Base-by-base conservation (phyloP, 371 early-diverging fungal species). In the Apophysomyces trapeziformis region DNA sequence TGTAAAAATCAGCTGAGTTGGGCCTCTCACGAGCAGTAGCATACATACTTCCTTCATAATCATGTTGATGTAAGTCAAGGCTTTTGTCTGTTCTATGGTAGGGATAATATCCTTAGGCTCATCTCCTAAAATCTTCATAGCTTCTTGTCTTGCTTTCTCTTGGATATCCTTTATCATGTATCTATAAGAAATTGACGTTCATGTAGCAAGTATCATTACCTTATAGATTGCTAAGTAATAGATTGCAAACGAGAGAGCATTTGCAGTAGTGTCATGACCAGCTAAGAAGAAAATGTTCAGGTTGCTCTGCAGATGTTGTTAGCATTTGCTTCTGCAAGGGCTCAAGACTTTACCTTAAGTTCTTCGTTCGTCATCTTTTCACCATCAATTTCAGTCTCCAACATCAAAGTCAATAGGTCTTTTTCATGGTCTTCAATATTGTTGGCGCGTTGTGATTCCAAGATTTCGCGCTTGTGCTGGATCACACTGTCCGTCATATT, bases 251-350 rank as follows among this genome's bases (percentile, higher is more conserved):
- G 67, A 38, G 0, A 72, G n/a, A 0, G 71, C 44, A 56, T 56
- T 68, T 2, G 68, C 66, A 1, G 76, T 70, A 63, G 61, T 70
- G 68, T n/a, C 65, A 26, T 57, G 21, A 67, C 63, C 77, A 47
- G 75, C 69, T 4, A 76, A 58, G 54, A 75, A 75, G 38, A 79
- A 75, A 2, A 68, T 45, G 18, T 38, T 39, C 0, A 74, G 11
- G 41, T 72, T 72, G 39, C 59, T 62, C 71, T 71, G 41, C n/a
- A 50, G 21, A 18, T 9, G 2, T 26, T 26, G 32, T 26, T 26
- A 26, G 3, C 3, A 26, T 26, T 2, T 26, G 32, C 32, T 26
- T 26, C 32, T 26, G 32, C 32, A 26, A 26, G 32, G 2, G 32
- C 32, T 26, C 32, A 26, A 26, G 21, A 18, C 5, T 4, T 50